phyloP scores from a whole-genome alignment of 805 yeast species.

The Metschnikowia peoriensis region DNA sequence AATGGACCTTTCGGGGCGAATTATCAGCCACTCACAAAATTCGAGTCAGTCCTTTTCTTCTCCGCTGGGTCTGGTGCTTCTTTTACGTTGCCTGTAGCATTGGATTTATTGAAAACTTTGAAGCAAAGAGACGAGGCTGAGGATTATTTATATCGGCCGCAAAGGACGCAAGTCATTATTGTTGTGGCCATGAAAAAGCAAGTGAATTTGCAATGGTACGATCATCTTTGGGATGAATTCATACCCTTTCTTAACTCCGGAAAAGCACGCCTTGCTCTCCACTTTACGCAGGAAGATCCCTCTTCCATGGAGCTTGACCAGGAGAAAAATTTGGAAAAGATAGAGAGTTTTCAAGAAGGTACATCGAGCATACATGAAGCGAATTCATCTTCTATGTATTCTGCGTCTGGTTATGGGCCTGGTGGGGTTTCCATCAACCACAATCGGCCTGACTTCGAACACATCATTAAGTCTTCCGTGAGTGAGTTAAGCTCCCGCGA shows the following conservation, averaged over 20 bases:
- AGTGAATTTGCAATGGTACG: constrained; percentile 36
- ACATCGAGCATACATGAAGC: constrained; percentile 2
- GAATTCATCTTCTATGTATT: neutral
- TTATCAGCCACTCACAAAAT: constrained; percentile 39
- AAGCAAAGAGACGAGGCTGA: constrained; percentile 22
- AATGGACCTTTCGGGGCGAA: constrained; percentile 49
- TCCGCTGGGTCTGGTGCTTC: constrained; percentile 49
- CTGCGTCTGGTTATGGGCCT: neutral
- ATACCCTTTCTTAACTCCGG: constrained; percentile 23
- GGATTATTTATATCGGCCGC: constrained; percentile 37
- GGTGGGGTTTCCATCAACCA: constrained; percentile 12
- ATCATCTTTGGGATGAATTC: constrained; percentile 32
- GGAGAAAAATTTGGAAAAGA: constrained; percentile 3
- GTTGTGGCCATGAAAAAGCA: constrained; percentile 32
- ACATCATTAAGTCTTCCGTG: constrained; percentile 18
- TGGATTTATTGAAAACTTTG: constrained; percentile 35
- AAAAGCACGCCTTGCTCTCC: constrained; percentile 24
- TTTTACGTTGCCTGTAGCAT: constrained; percentile 44
- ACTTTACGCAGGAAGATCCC: constrained; percentile 26
- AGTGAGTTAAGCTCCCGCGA: constrained; percentile 11
- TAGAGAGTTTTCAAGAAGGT: neutral
- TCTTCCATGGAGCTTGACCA: constrained; percentile 6
- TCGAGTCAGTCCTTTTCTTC: constrained; percentile 39
- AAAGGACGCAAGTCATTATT: constrained; percentile 24
- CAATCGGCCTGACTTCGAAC: constrained; percentile 22